Evolutionary conservation across 805 yeast genomes (phyloP), one percentile per base, ranked within the genome.

Genomic region (Sugiyamaella valdiviana): DNA sequence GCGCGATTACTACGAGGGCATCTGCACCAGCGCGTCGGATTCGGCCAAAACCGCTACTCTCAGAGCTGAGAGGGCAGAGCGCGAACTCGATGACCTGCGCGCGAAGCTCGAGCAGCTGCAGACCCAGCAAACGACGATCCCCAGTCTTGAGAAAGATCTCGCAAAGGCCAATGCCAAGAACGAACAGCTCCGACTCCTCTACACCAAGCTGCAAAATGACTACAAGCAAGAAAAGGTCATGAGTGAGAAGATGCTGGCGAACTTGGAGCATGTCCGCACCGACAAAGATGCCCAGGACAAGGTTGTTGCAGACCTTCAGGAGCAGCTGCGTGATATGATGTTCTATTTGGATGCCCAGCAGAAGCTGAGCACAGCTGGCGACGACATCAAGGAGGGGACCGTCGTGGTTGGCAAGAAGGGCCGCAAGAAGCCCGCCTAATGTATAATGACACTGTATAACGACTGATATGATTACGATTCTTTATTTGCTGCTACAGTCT

Each of bases 1-100:
- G 63, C 71, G 95, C 49, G 91, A 84, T 52, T 84, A 82, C 63
- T 89, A 83, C 62, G 95, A 88, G 59, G 67, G 70, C 12, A 72
- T 75, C 50, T 54, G 78, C 26, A 60, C 66, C 17, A 63, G 65
- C 39, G 60, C 68, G 6, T 64, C 64, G 12, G 63, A 61, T 17
- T 24, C 45, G 6, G 10, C n/a, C 15, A 14, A 24, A 6, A 32
- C 24, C 17, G 44, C 44, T 20, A 26, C 44, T 41, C 22, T 20
- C 12, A 15, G 44, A 24, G 45, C 48, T 45, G 44, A 48, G 36
- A 36, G 29, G 9, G 24, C 45, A 23, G 42, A 43, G 40, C 32
- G 38, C 7, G 39, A 43, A 15, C 39, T 35, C 12, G 23, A 16
- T 20, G 21, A 19, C 15, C 26, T 24, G 36, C 37, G 16, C 29